These are phyloP conservation scores for Elongisporangium senticosum DNA, from an alignment of 352 stramenopile genomes.

Conservation along the genomic window DNA sequence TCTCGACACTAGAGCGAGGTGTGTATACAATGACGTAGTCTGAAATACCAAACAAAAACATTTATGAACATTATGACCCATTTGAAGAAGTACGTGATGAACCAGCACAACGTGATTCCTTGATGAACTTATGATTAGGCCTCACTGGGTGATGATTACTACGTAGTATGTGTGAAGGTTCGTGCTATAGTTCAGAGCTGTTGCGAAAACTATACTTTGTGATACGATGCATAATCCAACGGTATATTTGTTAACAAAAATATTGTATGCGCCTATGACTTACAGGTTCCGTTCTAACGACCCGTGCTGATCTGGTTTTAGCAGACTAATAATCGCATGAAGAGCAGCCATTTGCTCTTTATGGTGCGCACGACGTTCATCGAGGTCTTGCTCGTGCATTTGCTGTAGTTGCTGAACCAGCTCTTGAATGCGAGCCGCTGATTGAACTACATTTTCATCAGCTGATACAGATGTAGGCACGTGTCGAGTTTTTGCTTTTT, in stretches of 20 bases:
- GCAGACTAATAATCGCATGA: slow-evolving; percentile 26
- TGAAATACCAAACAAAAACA: not conserved
- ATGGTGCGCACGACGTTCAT: slow-evolving; percentile 48
- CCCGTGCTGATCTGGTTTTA: slow-evolving; percentile 6
- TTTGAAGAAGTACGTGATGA: not conserved
- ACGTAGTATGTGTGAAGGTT: not conserved
- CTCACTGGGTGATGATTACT: not conserved
- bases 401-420: slow-evolving; percentile 28
- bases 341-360: slow-evolving; percentile 49
- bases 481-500: not conserved
- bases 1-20: slow-evolving; percentile 28
- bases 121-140: not conserved
- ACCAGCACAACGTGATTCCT: not conserved
- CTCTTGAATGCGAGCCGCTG: slow-evolving; percentile 3
- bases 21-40: slow-evolving; percentile 1
- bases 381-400: slow-evolving; percentile 30
- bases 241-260: not conserved
- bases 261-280: not conserved
- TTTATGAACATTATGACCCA: not conserved
- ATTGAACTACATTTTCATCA: slow-evolving; percentile 6
- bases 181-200: not conserved
- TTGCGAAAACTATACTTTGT: too few relatives aligned
- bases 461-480: not conserved
- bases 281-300: not conserved
- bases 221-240: not conserved